Evolutionary conservation across 352 stramenopile species (phyloP), one percentile per base, ranked within the genome.

Genomic region (Globisporangium mamillatum): DNA sequence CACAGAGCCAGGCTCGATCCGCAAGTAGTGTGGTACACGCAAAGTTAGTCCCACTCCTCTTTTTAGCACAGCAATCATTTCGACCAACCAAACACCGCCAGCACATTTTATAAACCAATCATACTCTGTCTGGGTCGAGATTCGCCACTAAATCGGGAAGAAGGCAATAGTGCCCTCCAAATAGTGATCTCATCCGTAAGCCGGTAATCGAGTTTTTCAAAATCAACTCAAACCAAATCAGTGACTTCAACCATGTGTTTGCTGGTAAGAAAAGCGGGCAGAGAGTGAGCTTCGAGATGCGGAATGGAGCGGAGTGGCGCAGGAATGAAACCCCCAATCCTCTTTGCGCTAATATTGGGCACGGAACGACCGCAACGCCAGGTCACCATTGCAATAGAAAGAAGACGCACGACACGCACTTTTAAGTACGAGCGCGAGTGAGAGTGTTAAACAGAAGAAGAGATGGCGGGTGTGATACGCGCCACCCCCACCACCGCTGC

Each of bases 401-500:
- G 53, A 38, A 59, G 25, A 58, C 8, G 14, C 12, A 36, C 27
- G 27, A 32, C 27, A 6, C 32, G 10, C 32, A 46, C 38, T 16
- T 4, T 16, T 16, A 44, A 14, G 36, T 16, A 44, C 36, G 34
- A 32, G 22, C 46, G 16, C 18, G 46, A 36, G 32, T 1, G 16
- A 7, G 25, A 41, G 25, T 38, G 32, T 38, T 38, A 41, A 58
- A 32, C 8, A 61, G 55, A 20, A 20, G 16, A 36, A 18, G 38
- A 18, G 1, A 61, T 61, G 56, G 56, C 32, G 32, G 20, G 29
- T n/a, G 56, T 50, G 56, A 61, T 61, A 22, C 56, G 56, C 55
- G 55, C 18, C 27, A 25, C 16, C 3, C 27, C 27, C 27, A 4
- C 27, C 27, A 29, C 27, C 27, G 27, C 27, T 29, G 27, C 27